Evolutionary conservation across 139 green algal genomes (phyloP), one percentile per base, ranked within the genome.

Genomic region (Coelastrella sp.): DNA sequence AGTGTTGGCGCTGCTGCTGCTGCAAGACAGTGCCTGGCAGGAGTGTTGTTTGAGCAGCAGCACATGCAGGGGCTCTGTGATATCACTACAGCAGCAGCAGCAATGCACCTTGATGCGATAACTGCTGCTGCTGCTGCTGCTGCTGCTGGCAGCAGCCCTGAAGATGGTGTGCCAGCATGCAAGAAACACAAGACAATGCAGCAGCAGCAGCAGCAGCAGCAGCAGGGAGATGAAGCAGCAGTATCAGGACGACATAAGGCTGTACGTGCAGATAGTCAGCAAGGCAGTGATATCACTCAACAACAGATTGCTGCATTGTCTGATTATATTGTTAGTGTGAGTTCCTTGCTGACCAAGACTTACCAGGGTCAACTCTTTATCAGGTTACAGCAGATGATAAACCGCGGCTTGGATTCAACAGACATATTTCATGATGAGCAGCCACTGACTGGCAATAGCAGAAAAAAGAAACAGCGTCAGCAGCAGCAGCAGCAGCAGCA

Each of bases 1-100:
- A 30, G 32, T n/a, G 32, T 13, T 19, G 48, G 25, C n/a, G 73
- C 73, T 50, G 73, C n/a, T 51, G 32, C 53, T 27, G 75, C 75
- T n/a, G 75, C 51, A 5, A 34, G 71, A 15, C 34, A 69, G 38
- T 40, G 66, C 21, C 38, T 82, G 75, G 43, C 30, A 37, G 53
- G 19, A 27, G 51, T 82, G 53, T 38, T 82, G 53, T 82, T 82
- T 82, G 75, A 82, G 7, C 35, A 51, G 35, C 75, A 82, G 53
- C 75, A 82, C 35, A 59, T 82, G 23, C 51, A 30, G 1, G 75
- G 75, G 2, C 37, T 82, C 35, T 82, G 75, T 72, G 75, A 71
- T 19, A 71, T 82, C 6, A 23, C 71, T 0, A 38, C 75, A 53
- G 75, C 40, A 40, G 75, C 75, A 71, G 75, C 75, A 82, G 35